Evolutionary conservation across 257 asterid species (phyloP), one percentile per base, ranked within the genome.

Genomic region (Osmanthus fragrans): DNA sequence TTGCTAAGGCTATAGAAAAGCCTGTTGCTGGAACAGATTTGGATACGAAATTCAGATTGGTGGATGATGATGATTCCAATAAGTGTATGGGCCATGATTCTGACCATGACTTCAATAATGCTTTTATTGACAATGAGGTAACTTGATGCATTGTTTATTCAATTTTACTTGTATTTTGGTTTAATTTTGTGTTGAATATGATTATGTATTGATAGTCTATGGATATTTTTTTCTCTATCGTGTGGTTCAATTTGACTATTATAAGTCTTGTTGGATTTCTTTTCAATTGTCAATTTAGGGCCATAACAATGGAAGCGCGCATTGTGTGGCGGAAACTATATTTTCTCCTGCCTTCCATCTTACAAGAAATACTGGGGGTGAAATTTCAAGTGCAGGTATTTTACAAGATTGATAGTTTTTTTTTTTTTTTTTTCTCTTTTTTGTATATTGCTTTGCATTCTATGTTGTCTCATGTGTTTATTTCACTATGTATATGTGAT

Each of bases 311-410:
- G 89, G 76, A 85, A 72, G 80, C 58, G 79, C 77, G 79, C 77
- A 83, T 83, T 84, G 80, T 73, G 86, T 30, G 72, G 77, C 82
- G 33, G 97, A 84, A 25, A 89, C 98, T 85, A 90, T 96, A 84
- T 96, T 96, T 86, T 96, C 99, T 77, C 99, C 98, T 15, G 83
- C 93, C 76, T 95, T 90, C 74, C 97, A 90, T 80, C 80, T 82
- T 73, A 81, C 93, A 67, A 86, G 85, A 80, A 89, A 74, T 60
- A 74, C 67, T 77, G 97, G 87, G 80, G 90, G 82, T 70, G 97
- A 87, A 71, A 70, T 85, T 79, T 78, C 95, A 39, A 86, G 82
- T 67, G 83, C 80, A 86, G 98, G 99, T 95, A 84, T 37, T n/a
- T 51, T 74, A 71, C 73, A 4, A 32, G 33, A 23, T 79, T 73